These are phyloP conservation scores for Mycena kentingensis DNA, from an alignment of 768 basidiomycete genomes.

Conservation along the genomic window DNA sequence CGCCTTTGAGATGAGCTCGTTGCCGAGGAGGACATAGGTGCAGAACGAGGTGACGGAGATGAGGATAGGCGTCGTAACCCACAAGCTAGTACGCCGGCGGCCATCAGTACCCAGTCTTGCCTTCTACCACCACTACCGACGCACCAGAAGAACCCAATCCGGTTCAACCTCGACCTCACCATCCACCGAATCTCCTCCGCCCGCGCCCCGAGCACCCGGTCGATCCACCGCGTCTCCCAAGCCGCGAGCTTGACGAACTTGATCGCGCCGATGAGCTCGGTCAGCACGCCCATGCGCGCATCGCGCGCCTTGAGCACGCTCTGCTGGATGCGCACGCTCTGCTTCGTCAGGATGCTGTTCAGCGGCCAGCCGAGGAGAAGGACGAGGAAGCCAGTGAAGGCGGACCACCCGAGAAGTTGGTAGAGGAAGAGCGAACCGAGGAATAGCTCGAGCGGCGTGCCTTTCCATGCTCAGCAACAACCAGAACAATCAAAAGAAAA, in stretches of 20 bases:
- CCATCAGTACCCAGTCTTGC: neutral
- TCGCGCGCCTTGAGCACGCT: slow-evolving; percentile 66
- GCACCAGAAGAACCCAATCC: slow-evolving; percentile 2
- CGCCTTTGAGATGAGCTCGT: slow-evolving; percentile 76
- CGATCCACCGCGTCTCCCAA: slow-evolving; percentile 77
- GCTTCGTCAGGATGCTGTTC: slow-evolving; percentile 64
- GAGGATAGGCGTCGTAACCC: slow-evolving; percentile 74
- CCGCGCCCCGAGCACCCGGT: slow-evolving; percentile 62
- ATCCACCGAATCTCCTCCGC: slow-evolving; percentile 75
- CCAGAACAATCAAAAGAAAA: too few relatives aligned
- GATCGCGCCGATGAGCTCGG: slow-evolving; percentile 73
- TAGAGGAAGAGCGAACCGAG: neutral
- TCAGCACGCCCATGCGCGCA: slow-evolving; percentile 76
- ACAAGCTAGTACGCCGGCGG: slow-evolving; percentile 36
- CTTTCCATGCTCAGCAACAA: too few relatives aligned
- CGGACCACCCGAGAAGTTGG: slow-evolving; percentile 27
- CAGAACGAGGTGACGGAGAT: slow-evolving; percentile 83
- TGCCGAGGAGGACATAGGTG: slow-evolving; percentile 68
- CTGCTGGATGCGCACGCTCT: slow-evolving; percentile 66
- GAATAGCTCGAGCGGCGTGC: neutral
- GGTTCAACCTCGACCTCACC: slow-evolving; percentile 53
- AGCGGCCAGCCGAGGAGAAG: slow-evolving; percentile 69
- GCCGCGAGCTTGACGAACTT: slow-evolving; percentile 52
- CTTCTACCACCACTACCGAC: neutral
- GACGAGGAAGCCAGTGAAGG: slow-evolving; percentile 76